Evolutionary conservation across 345 rosid genomes (phyloP).

Genomic region (Pugionium cornutum): DNA sequence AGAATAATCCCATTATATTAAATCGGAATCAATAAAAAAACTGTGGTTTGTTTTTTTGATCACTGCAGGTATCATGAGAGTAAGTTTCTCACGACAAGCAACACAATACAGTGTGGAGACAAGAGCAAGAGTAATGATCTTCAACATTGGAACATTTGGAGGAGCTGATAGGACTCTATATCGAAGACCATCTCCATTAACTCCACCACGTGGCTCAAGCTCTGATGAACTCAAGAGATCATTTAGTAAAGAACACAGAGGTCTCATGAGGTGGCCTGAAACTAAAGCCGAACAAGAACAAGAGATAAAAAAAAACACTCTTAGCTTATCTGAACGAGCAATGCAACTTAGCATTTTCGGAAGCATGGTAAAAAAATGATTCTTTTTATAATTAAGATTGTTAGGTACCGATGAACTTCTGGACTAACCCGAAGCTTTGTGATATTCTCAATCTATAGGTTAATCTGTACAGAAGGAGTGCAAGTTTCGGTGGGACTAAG

Average conservation of each 20-base stretch:
- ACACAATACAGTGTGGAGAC: slow-evolving; percentile 65
- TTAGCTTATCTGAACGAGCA: slow-evolving; percentile 73
- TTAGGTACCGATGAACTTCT: not conserved
- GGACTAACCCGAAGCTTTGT: slow-evolving; percentile 6
- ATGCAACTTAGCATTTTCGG: slow-evolving; percentile 79
- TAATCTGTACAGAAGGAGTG: slow-evolving; percentile 41
- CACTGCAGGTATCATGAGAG: slow-evolving; percentile 37
- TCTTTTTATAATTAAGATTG: not conserved
- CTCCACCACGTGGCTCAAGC: slow-evolving; percentile 40
- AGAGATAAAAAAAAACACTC: slow-evolving; percentile 32
- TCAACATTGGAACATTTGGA: slow-evolving; percentile 62
- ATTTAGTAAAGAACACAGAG: slow-evolving; percentile 48
- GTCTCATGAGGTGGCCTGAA: slow-evolving; percentile 83
- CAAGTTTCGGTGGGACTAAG: slow-evolving; percentile 47
- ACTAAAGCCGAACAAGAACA: slow-evolving; percentile 39
- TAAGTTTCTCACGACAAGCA: slow-evolving; percentile 59
- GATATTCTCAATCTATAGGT: slow-evolving; percentile 45
- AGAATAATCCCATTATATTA: not conserved
- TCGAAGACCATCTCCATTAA: slow-evolving; percentile 53
- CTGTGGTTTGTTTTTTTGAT: not conserved
- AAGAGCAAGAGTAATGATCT: slow-evolving; percentile 70
- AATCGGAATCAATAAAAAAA: not conserved
- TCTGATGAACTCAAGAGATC: slow-evolving; percentile 56
- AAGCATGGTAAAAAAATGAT: slow-evolving; percentile 57
- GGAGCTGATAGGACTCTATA: slow-evolving; percentile 49